A percentile compares a stretch with the other conserved stretches of the same genome.
phyloP scores from a whole-genome alignment of 345 rosid genomes.

The Populus euphratica region DNA sequence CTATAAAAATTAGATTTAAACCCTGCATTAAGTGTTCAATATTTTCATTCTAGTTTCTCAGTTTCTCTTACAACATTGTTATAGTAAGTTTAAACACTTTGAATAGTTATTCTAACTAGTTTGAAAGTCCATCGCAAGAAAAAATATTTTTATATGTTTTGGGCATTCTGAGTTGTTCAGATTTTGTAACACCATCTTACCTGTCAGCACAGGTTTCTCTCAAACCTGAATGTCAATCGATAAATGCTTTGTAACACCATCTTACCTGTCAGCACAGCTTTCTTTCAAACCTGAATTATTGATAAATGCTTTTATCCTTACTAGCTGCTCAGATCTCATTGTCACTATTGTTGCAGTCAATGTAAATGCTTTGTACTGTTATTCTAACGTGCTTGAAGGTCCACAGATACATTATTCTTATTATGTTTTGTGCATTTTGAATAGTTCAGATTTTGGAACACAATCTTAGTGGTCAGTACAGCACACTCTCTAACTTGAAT shows the following conservation, averaged over 20 bases:
- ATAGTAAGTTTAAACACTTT: background rate
- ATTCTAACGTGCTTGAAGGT: too few relatives aligned
- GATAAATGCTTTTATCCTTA: background rate
- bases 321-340: too few relatives aligned
- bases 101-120: background rate
- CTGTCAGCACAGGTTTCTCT: too few relatives aligned
- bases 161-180: background rate
- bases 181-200: background rate
- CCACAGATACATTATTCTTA: too few relatives aligned
- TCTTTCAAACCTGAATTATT: background rate
- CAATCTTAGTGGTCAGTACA: too few relatives aligned
- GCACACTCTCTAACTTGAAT: too few relatives aligned
- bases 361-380: too few relatives aligned
- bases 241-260: background rate
- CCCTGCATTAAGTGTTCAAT: background rate
- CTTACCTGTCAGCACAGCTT: too few relatives aligned
- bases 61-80: background rate
- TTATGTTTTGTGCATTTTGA: too few relatives aligned
- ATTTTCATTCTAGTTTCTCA: background rate
- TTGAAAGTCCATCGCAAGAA: background rate
- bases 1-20: background rate
- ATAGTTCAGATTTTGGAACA: too few relatives aligned
- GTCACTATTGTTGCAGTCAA: too few relatives aligned
- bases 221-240: background rate
- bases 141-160: background rate